A percentile compares a stretch with the other conserved stretches of the same genome.
phyloP scores from a whole-genome alignment of 495 filamentous ascomycete genomes.

The Xylaria curta region DNA sequence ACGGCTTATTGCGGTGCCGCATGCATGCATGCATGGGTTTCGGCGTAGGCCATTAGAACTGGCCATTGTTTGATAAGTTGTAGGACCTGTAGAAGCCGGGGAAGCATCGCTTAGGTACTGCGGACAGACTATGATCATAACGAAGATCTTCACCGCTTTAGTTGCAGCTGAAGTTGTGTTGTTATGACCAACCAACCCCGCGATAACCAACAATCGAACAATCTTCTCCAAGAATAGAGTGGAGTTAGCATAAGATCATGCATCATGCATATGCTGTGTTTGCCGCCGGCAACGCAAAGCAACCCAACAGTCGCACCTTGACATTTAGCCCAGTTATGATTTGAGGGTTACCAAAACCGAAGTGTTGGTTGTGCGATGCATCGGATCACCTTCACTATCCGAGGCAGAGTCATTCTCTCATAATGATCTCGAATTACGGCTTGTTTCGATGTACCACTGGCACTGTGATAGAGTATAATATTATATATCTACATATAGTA shows the following conservation, averaged over 20 bases:
- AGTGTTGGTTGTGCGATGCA: not conserved
- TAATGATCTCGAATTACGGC: not conserved
- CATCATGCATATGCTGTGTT: not conserved
- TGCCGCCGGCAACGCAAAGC: slow-evolving; percentile 21
- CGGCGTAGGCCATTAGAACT: not conserved
- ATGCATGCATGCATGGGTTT: not conserved
- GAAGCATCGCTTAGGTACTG: not conserved
- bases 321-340: not conserved
- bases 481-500: not conserved
- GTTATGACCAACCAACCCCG: not conserved
- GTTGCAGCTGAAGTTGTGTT: not conserved
- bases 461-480: not conserved
- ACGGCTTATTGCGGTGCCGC: slow-evolving; percentile 2
- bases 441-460: not conserved
- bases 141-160: slow-evolving; percentile 17
- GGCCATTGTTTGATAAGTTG: not conserved
- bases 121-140: not conserved
- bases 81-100: not conserved
- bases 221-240: not conserved
- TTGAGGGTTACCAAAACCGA: not conserved
- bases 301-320: slow-evolving; percentile 3
- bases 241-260: not conserved
- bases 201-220: not conserved
- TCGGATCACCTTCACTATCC: too few relatives aligned
- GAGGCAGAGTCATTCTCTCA: not conserved